phyloP scores from a whole-genome alignment of 2,329 filamentous ascomycete species.

The Aspergillus arachidicola region DNA sequence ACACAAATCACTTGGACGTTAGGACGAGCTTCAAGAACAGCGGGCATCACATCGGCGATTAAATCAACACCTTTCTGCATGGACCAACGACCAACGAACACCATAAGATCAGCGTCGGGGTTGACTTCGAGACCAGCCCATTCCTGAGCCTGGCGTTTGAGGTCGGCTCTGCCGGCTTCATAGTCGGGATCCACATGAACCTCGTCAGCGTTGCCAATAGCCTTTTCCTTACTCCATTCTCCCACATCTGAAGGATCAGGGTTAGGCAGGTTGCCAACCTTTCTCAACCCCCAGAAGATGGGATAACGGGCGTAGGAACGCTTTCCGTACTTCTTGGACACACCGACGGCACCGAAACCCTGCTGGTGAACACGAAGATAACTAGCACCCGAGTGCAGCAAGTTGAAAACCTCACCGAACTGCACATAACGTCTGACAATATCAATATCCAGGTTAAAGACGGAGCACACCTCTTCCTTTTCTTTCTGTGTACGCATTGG shows the following conservation, averaged over 20 bases:
- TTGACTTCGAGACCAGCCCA: constrained; percentile 67
- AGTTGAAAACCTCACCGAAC: constrained; percentile 70
- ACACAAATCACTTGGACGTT: constrained; percentile 65
- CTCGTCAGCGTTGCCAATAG: constrained; percentile 46
- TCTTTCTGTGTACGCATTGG: constrained; percentile 66
- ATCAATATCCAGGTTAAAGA: constrained; percentile 64
- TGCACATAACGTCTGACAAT: constrained; percentile 64
- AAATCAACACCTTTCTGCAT: constrained; percentile 71
- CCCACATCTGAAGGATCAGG: constrained; percentile 68
- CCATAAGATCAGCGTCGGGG: constrained; percentile 65
- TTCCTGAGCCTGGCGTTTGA: constrained; percentile 65
- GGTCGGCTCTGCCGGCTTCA: constrained; percentile 55
- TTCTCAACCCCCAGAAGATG: constrained; percentile 68
- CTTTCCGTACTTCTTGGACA: constrained; percentile 71
- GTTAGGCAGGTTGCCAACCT: constrained; percentile 65
- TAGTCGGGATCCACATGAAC: constrained; percentile 57
- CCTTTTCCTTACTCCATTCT: constrained; percentile 59
- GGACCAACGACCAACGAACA: constrained; percentile 70
- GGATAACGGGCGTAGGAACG: constrained; percentile 69
- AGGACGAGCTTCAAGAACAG: constrained; percentile 61
- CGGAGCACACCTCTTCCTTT: constrained; percentile 63
- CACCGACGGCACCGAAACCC: constrained; percentile 68
- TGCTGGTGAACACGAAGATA: constrained; percentile 68
- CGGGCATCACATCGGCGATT: constrained; percentile 68
- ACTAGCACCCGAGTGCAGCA: constrained; percentile 66